phyloP scores from a whole-genome alignment of 192 early-diverging fungal species.

The Coemansia sp. region DNA sequence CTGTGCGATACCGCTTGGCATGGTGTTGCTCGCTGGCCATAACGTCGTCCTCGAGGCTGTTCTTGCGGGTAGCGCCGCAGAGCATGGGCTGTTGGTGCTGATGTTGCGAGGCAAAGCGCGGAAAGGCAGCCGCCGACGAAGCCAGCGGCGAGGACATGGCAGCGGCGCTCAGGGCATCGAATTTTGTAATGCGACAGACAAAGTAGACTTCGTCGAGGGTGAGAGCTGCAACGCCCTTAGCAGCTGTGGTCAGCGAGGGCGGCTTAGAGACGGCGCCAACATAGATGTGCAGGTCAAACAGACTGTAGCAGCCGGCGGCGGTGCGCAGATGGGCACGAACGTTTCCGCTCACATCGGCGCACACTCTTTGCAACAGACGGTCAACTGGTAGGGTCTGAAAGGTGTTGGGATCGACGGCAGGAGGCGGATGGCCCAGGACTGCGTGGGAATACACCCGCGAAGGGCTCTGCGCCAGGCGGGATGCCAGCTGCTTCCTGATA shows the following conservation, averaged over 20 bases:
- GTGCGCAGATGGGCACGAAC: conserved; percentile 47
- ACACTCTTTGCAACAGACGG: conserved; percentile 41
- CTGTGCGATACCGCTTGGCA: conserved; percentile 17
- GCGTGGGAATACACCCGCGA: conserved; percentile 20
- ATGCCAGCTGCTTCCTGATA: conserved; percentile 14
- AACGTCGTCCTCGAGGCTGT: background rate
- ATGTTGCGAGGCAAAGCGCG: background rate
- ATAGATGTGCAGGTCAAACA: conserved; percentile 42
- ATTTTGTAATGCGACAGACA: conserved; percentile 38
- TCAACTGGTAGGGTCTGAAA: conserved; percentile 41
- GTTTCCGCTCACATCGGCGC: conserved; percentile 13
- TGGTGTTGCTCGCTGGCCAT: conserved; percentile 1
- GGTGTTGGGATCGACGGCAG: conserved; percentile 34
- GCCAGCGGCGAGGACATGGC: conserved; percentile 7
- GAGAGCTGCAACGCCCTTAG: conserved; percentile 1
- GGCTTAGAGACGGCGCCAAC: conserved; percentile 26
- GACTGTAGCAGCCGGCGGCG: conserved; percentile 22
- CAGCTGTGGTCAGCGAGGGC: background rate
- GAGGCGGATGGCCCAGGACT: conserved; percentile 20
- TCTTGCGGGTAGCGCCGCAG: background rate
- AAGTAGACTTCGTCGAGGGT: conserved; percentile 31
- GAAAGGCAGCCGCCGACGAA: conserved; percentile 4
- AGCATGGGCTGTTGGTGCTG: background rate
- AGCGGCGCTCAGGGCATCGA: conserved; percentile 27
- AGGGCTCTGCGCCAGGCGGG: conserved; percentile 14